Base-by-base conservation (phyloP, 1,284 basidiomycete genomes). In the Leccinum pachyderme region DNA sequence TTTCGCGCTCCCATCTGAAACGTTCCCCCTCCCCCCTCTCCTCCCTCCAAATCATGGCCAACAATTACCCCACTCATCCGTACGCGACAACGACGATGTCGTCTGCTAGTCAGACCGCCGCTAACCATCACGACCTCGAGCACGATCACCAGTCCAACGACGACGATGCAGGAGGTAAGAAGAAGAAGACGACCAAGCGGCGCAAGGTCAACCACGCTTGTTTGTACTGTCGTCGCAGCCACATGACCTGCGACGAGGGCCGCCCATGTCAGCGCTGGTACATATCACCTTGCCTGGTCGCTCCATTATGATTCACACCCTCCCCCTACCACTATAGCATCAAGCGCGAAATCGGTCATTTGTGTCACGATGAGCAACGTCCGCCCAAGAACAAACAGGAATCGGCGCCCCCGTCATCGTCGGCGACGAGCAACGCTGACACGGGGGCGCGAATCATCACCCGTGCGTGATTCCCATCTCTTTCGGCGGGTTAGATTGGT, bases 141-240 rank as follows among this genome's bases (percentile, higher is more conserved):
- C 57, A 56, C 28, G 67, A 72, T 49, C 59, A 56, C 13, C 35
- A 37, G 35, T 54, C 57, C n/a, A 63, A 62, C 35, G 70, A 70
- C 25, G 73, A 72, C 15, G 67, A 65, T 12, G 53, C 47, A 5
- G 37, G 22, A 8, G 24, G 41, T 4, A 25, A 25, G 72, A 85
- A 76, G 66, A 77, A 86, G 73, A 84, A 86, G 64, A 70, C 75
- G 7, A 77, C 37, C n/a, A 39, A 89, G 73, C 76, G 90, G 62
- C 76, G 89, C 54, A 93, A 93, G 70, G 89, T 91, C 56, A 93
- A 93, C 72, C 89, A 91, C 74, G 95, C 95, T 2, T 98, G 95
- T 71, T 79, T 98, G 49, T 98, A 96, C 7, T 97, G 94, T 73
- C 80, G 94, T 62, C 77, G 41, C 12, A 44, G 41, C 41, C 41